Percentiles rank a stretch among this genome's conserved stretches.
Conservation (phyloP, 83 land plant genomes). For the Picea engelmannii region DNA sequence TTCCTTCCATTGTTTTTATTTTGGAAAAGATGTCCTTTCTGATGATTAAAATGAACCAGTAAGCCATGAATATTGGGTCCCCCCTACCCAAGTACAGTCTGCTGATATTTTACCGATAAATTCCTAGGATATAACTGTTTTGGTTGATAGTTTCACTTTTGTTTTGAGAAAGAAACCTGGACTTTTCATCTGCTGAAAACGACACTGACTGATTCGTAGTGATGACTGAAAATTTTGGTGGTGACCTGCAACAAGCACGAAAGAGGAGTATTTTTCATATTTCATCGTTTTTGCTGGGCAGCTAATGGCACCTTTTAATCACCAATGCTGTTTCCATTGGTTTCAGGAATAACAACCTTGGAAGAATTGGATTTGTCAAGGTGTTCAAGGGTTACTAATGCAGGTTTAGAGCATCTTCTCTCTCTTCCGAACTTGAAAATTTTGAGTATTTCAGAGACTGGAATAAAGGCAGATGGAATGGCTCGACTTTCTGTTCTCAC, state of each 20-base stretch:
- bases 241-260: no score
- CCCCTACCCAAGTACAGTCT: not conserved
- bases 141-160: not conserved
- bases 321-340: conserved; percentile 1
- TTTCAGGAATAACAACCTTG: conserved; percentile 67
- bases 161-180: not conserved
- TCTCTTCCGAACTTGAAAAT: conserved; percentile 62
- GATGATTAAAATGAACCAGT: not conserved
- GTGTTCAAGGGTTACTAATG: conserved; percentile 79
- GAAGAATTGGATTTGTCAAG: conserved; percentile 76
- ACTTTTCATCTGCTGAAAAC: not conserved
- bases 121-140: not conserved
- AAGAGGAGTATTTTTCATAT: not conserved
- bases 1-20: not conserved
- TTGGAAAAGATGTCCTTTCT: conserved; percentile 6
- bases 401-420: conserved; percentile 66
- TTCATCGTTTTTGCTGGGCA: conserved; percentile 7
- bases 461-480: conserved; percentile 66
- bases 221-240: not conserved
- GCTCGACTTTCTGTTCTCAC: conserved; percentile 50
- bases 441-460: conserved; percentile 74
- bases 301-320: not conserved
- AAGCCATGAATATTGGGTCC: not conserved
- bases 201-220: not conserved
- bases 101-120: conserved; percentile 12